Evolutionary conservation across 805 yeast genomes (phyloP).

Genomic region (Kockiozyma suomiensis): DNA sequence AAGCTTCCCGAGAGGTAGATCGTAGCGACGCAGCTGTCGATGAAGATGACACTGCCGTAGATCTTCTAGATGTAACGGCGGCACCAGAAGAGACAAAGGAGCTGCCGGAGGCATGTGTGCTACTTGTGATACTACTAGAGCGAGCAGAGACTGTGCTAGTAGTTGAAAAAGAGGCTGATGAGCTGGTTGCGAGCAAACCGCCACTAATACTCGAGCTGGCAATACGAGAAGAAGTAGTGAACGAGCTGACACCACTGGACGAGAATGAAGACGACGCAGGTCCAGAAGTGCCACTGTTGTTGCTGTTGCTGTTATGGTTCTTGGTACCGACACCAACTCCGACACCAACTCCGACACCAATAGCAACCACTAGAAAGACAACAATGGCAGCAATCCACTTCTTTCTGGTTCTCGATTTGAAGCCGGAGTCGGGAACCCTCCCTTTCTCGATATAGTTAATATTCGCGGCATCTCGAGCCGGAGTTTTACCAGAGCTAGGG

Average conservation of each 20-base stretch:
- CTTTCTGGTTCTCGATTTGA: neutral
- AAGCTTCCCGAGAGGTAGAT: neutral
- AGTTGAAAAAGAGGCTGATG: neutral
- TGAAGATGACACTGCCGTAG: neutral
- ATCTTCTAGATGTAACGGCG: neutral
- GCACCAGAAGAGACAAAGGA: neutral
- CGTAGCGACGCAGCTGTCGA: neutral
- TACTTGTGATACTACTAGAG: too few relatives aligned
- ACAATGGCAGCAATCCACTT: slow-evolving; percentile 14
- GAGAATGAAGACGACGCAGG: neutral
- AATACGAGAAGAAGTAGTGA: neutral
- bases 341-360: slow-evolving; percentile 34
- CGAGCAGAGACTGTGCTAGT: neutral
- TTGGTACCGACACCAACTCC: slow-evolving; percentile 32
- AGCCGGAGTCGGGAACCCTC: neutral
- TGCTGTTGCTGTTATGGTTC: slow-evolving; percentile 6
- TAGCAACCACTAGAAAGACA: slow-evolving; percentile 25
- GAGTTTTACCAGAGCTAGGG: neutral
- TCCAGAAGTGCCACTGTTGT: neutral
- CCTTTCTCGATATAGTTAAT: neutral
- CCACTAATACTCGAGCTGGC: neutral
- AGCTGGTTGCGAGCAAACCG: too few relatives aligned
- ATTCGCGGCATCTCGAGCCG: slow-evolving; percentile 1
- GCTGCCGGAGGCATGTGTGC: too few relatives aligned
- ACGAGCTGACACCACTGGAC: neutral